Evolutionary conservation across 2,329 filamentous ascomycete genomes (phyloP).

Genomic region (Calonectria pseudoreteaudii): DNA sequence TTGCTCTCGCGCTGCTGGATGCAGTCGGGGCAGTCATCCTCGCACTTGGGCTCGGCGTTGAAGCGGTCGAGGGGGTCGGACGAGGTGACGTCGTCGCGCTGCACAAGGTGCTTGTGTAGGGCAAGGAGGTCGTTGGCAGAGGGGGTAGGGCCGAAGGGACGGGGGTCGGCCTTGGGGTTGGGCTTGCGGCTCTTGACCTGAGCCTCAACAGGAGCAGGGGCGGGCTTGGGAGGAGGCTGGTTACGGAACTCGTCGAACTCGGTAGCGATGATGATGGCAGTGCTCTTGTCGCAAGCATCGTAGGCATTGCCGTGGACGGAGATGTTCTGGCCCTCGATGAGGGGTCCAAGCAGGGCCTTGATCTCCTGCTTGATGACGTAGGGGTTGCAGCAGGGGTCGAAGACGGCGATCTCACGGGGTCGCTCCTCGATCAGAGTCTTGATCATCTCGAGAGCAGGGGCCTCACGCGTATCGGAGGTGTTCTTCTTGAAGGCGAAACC

Average conservation of each 20-base stretch:
- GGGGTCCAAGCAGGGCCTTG: slow-evolving; percentile 53
- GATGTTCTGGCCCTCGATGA: slow-evolving; percentile 57
- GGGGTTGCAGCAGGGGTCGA: slow-evolving; percentile 73
- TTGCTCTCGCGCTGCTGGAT: slow-evolving; percentile 53
- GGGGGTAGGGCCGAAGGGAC: slow-evolving; percentile 55
- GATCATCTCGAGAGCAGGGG: slow-evolving; percentile 76
- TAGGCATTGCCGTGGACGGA: slow-evolving; percentile 62
- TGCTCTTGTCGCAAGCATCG: slow-evolving; percentile 60
- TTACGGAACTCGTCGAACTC: slow-evolving; percentile 68
- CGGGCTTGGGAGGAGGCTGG: slow-evolving; percentile 48
- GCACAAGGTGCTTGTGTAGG: slow-evolving; percentile 61
- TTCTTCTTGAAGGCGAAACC: slow-evolving; percentile 87
- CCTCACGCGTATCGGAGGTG: slow-evolving; percentile 80
- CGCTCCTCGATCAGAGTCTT: slow-evolving; percentile 73
- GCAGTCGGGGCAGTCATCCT: slow-evolving; percentile 63
- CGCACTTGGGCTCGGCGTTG: slow-evolving; percentile 58
- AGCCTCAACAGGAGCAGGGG: slow-evolving; percentile 40
- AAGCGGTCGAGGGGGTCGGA: slow-evolving; percentile 61
- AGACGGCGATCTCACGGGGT: slow-evolving; percentile 73
- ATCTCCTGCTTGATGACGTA: slow-evolving; percentile 64
- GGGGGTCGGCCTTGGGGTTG: slow-evolving; percentile 58
- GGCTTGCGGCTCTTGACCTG: slow-evolving; percentile 50
- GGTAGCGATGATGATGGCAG: slow-evolving; percentile 66
- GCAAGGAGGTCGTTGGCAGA: slow-evolving; percentile 60
- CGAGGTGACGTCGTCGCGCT: slow-evolving; percentile 42